These are phyloP conservation scores for Geotrichum europaeum DNA, from an alignment of 1,139 yeast genomes.

Conservation along the genomic window DNA sequence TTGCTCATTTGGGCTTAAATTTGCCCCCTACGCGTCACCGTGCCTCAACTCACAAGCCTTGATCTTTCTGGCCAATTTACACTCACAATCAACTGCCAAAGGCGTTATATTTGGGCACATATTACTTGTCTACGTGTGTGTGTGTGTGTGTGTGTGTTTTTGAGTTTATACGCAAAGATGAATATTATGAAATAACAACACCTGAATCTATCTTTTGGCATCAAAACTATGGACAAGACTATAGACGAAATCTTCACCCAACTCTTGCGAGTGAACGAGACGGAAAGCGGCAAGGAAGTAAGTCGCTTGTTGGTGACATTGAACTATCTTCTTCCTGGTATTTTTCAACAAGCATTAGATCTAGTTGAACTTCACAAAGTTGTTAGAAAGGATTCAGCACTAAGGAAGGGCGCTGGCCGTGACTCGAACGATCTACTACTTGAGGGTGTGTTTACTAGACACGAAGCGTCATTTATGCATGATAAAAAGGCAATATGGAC, in stretches of 20 bases:
- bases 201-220: not conserved
- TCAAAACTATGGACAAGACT: constrained; percentile 7
- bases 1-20: not conserved
- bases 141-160: not conserved
- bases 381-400: not conserved
- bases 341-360: constrained; percentile 23
- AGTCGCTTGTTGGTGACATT: constrained; percentile 22
- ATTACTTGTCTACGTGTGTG: not conserved
- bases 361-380: constrained; percentile 21
- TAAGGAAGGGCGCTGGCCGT: not conserved
- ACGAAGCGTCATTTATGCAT: not conserved
- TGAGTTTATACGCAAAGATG: not conserved
- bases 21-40: not conserved
- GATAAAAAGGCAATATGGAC: constrained; percentile 3
- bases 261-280: not conserved
- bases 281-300: constrained; percentile 10
- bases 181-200: not conserved
- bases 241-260: constrained; percentile 8
- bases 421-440: not conserved
- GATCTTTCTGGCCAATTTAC: not conserved
- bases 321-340: constrained; percentile 25
- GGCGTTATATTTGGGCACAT: not conserved
- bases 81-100: not conserved
- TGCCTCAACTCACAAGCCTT: not conserved
- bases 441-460: constrained; percentile 9